Evolutionary conservation across 2,329 filamentous ascomycete species (phyloP).

Genomic region (Neonectria neomacrospora): DNA sequence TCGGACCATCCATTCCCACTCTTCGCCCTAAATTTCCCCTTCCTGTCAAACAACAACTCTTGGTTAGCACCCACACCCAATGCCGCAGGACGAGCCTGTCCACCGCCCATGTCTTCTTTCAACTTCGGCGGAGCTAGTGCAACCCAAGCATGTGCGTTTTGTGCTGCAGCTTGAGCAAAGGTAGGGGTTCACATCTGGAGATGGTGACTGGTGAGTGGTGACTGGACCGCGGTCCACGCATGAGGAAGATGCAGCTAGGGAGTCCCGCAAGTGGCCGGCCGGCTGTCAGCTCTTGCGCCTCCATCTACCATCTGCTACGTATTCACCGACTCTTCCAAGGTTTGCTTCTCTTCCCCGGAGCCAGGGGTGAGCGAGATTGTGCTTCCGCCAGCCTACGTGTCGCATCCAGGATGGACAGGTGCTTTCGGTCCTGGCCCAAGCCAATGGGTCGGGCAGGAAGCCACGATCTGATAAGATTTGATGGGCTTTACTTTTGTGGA

Average conservation of each 20-base stretch:
- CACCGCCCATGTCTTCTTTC: not conserved
- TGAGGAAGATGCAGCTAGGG: constrained; percentile 24
- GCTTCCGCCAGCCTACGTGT: constrained; percentile 15
- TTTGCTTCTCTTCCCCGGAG: constrained; percentile 15
- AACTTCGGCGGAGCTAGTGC: constrained; percentile 18
- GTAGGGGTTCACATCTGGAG: constrained; percentile 1
- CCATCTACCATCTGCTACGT: constrained; percentile 12
- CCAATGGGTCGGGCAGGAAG: constrained; percentile 30
- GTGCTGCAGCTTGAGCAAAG: constrained; percentile 4
- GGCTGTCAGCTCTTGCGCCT: constrained; percentile 26
- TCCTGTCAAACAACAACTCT: constrained; percentile 13
- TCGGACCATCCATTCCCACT: constrained; percentile 30
- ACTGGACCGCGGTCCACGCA: constrained; percentile 9
- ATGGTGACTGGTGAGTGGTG: constrained; percentile 11
- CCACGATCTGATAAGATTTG: constrained; percentile 47
- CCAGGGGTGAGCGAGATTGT: constrained; percentile 30
- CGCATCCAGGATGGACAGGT: constrained; percentile 7
- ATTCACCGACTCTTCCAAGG: constrained; percentile 34
- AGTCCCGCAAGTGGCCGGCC: constrained; percentile 18
- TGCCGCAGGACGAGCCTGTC: not conserved
- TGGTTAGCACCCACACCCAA: constrained; percentile 15
- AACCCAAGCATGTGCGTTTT: not conserved
- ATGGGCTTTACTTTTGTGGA: constrained; percentile 37
- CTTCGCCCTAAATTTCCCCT: constrained; percentile 21
- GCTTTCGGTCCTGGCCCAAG: constrained; percentile 25